These are phyloP conservation scores for Theobroma grandiflorum DNA, from an alignment of 441 rosid genomes.

Conservation along the genomic window DNA sequence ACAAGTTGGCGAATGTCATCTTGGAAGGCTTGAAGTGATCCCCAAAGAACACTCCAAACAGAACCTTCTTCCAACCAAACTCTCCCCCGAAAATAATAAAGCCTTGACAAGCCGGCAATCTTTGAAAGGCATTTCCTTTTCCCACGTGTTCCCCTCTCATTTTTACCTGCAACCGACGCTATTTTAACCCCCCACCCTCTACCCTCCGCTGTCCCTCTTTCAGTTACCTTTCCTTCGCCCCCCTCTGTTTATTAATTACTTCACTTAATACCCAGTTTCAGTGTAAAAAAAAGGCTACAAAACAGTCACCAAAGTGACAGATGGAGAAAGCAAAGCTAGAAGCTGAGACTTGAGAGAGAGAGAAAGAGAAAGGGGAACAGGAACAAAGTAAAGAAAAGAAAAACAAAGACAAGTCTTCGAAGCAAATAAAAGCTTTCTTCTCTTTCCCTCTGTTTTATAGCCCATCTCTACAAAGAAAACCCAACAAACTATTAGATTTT, in stretches of 20 bases:
- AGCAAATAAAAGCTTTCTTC: conserved; percentile 3
- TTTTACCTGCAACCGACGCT: conserved; percentile 36
- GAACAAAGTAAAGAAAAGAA: background rate
- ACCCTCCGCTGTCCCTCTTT: background rate
- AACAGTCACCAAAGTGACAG: background rate
- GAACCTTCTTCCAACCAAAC: background rate
- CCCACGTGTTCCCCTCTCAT: conserved; percentile 18
- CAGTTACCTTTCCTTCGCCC: too few species aligned
- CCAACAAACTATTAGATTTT: background rate
- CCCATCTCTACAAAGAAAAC: background rate
- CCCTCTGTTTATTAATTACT: background rate
- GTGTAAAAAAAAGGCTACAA: background rate
- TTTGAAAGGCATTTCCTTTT: background rate
- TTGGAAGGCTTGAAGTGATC: background rate
- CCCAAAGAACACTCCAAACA: background rate
- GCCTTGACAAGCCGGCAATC: conserved; percentile 24
- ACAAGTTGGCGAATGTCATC: background rate
- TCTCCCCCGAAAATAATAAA: background rate
- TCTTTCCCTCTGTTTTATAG: background rate
- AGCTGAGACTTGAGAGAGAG: background rate
- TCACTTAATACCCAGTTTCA: background rate
- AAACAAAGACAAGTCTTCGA: conserved; percentile 14
- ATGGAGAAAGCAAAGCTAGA: background rate
- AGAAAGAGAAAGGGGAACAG: background rate
- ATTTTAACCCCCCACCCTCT: conserved; percentile 4